These are phyloP conservation scores for Leishmania braziliensis DNA, from an alignment of 208 protist species.

Conservation along the genomic window DNA sequence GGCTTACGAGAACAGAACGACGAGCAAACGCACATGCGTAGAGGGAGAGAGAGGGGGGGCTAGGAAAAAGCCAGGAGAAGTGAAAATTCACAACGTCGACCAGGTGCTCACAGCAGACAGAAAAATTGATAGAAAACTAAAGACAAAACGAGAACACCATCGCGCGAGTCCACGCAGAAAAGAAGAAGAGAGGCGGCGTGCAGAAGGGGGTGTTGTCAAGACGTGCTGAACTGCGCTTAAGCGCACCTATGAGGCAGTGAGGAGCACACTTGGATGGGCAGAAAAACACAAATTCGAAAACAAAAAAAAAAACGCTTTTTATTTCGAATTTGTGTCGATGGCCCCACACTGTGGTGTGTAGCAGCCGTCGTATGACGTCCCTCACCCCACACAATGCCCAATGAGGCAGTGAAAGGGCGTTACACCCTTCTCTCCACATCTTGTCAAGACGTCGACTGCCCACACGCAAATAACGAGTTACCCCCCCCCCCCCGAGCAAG, in stretches of 20 bases:
- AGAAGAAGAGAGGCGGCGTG: too few relatives aligned
- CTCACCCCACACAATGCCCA: background rate
- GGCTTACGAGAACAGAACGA: too few relatives aligned
- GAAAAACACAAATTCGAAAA: background rate
- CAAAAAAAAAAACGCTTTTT: background rate
- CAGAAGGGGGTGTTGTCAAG: background rate
- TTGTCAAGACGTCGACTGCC: background rate
- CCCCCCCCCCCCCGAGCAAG: background rate
- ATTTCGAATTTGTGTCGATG: background rate
- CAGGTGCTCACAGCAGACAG: background rate
- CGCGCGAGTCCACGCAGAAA: background rate
- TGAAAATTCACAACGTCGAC: background rate
- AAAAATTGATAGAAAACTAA: background rate
- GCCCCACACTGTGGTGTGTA: background rate
- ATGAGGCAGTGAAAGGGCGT: background rate
- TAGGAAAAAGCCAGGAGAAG: background rate
- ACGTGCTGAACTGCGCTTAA: background rate
- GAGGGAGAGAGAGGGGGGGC: too few relatives aligned
- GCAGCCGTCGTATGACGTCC: background rate
- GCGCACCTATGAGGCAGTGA: background rate
- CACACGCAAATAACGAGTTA: background rate
- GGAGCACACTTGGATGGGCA: too few relatives aligned
- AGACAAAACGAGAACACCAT: background rate
- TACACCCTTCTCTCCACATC: background rate
- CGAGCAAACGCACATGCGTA: too few relatives aligned